Evolutionary conservation across 768 basidiomycete genomes (phyloP).

Genomic region (Butyriboletus loyo): DNA sequence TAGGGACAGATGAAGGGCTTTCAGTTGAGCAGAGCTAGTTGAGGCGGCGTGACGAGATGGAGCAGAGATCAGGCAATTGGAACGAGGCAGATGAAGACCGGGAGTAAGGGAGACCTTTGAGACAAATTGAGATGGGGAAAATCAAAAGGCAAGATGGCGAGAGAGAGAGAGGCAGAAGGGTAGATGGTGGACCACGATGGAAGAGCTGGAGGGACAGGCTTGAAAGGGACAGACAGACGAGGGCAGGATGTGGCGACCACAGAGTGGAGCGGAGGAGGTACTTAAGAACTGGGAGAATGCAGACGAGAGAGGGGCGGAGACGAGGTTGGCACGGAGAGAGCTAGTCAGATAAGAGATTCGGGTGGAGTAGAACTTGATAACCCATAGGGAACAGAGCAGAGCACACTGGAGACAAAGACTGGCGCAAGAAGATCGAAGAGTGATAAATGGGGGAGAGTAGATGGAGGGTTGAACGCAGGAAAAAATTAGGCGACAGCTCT

Average conservation of each 20-base stretch:
- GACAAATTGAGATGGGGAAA: background rate
- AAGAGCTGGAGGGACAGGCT: background rate
- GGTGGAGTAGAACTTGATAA: background rate
- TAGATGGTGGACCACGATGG: background rate
- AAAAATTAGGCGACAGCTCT: too few species aligned
- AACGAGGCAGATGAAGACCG: background rate
- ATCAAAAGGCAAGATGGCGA: background rate
- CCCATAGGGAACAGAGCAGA: background rate
- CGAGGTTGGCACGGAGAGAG: background rate
- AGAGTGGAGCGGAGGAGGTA: fast-evolving
- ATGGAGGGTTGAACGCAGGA: too few species aligned
- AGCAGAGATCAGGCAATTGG: too few species aligned
- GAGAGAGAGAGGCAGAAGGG: background rate
- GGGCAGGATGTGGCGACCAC: background rate
- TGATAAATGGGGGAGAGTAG: background rate
- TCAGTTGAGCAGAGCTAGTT: background rate
- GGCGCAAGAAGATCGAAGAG: background rate
- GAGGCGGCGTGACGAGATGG: background rate
- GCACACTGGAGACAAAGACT: background rate
- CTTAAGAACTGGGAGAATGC: background rate
- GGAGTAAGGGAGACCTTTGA: background rate
- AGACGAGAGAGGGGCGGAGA: background rate
- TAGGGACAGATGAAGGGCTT: background rate
- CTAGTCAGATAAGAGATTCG: background rate
- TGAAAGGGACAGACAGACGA: background rate